Base-by-base conservation (phyloP, 1,284 basidiomycete genomes). In the Boletus coffeatus region DNA sequence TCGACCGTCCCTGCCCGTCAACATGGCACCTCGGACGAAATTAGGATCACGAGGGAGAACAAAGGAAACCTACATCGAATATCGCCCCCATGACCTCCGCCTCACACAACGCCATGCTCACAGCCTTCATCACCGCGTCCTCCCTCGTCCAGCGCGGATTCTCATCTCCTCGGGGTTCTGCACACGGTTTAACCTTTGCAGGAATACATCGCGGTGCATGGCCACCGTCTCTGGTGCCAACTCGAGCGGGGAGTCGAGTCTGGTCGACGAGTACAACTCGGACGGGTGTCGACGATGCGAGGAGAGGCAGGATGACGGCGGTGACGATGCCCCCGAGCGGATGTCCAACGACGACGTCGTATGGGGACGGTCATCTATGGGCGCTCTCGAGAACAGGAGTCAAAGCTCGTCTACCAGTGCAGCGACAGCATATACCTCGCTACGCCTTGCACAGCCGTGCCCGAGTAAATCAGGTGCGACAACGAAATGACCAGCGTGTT, bases 281-380 rank as follows among this genome's bases (percentile, higher is more conserved):
- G 34, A 70, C 60, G 1, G 55, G 8, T n/a, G 21, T 59, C 8
- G 60, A 13, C 14, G 60, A 55, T 3, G 59, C 50, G 32, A 70
- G 50, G 11, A 63, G 39, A 34, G 59, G 57, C 0, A 69, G n/a
- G 2, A 67, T 48, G 5, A 57, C 56, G n/a, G 59, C 3, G 6
- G 57, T 55, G n/a, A 70, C 39, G 34, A 69, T 0, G 1, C 58
- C 68, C 2, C 71, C 70, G 4, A 73, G 61, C 7, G 70, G 71
- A 21, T 72, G 63, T 11, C 70, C 67, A 8, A 70, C 10, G 55
- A 70, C 57, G 41, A 62, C 9, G 6, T 65, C 5, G 39, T 60
- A 68, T 2, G 48, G 63, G 34, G 61, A 3, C 58, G 59, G 16
- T 53, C 29, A 14, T 52, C 43, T 32, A 4, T 21, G 3, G 29